A percentile compares a stretch with the other conserved stretches of the same genome.
phyloP scores from a whole-genome alignment of 2,329 filamentous ascomycete genomes.

The Shiraia bambusicola region DNA sequence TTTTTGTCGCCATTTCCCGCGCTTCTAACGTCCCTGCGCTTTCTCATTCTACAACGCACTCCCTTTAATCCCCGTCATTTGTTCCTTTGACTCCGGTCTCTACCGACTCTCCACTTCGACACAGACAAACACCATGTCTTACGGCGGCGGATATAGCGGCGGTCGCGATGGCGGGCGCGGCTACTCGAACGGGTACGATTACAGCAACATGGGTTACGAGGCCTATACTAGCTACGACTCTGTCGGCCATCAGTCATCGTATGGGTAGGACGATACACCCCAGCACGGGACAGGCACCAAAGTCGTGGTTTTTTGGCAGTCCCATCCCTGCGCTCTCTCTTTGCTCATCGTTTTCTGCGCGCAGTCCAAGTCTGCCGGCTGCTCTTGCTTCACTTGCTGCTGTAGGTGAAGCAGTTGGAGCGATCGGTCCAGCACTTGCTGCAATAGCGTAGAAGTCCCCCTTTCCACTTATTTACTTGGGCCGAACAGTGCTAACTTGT shows the following conservation, averaged over 20 bases:
- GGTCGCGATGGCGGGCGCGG: slow-evolving; percentile 51
- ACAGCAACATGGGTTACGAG: slow-evolving; percentile 47
- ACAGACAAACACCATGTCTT: slow-evolving; percentile 62
- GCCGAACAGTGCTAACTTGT: slow-evolving; percentile 27
- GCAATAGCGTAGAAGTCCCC: slow-evolving; percentile 34
- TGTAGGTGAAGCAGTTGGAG: slow-evolving; percentile 24
- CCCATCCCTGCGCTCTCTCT: slow-evolving; percentile 32
- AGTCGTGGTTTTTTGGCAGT: slow-evolving; percentile 37
- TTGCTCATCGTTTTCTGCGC: slow-evolving; percentile 33
- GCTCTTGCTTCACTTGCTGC: slow-evolving; percentile 22
- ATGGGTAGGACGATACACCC: slow-evolving; percentile 47
- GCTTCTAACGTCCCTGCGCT: slow-evolving; percentile 16
- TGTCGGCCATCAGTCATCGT: slow-evolving; percentile 48
- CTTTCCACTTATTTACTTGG: slow-evolving; percentile 10
- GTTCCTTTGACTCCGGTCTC: slow-evolving; percentile 34
- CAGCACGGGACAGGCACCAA: slow-evolving; percentile 44
- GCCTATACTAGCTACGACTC: slow-evolving; percentile 50
- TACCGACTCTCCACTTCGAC: slow-evolving; percentile 27
- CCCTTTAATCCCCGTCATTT: slow-evolving; percentile 15
- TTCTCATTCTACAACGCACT: slow-evolving; percentile 21
- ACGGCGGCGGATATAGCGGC: slow-evolving; percentile 55
- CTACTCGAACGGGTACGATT: slow-evolving; percentile 58
- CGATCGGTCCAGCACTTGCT: slow-evolving; percentile 29
- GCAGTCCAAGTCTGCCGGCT: slow-evolving; percentile 30
- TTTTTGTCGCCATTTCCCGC: slow-evolving; percentile 26